phyloP scores from a whole-genome alignment of 192 early-diverging fungal genomes.

The Linnemannia exigua region DNA sequence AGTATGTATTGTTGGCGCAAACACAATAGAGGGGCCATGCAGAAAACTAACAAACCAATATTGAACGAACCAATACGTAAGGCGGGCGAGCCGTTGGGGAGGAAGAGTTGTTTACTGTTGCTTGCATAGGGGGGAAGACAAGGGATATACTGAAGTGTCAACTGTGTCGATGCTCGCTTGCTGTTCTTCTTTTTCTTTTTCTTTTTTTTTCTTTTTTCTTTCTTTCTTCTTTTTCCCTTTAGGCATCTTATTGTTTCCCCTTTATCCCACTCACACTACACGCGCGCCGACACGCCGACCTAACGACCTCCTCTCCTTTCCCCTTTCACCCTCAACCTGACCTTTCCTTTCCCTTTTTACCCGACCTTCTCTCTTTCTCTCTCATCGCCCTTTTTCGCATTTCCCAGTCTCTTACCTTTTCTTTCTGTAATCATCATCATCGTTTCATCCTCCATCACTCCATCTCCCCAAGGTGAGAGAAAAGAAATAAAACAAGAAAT shows the following conservation, averaged over 20 bases:
- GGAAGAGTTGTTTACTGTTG: neutral
- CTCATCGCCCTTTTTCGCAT: constrained; percentile 5
- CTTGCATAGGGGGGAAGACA: neutral
- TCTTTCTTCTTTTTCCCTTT: constrained; percentile 23
- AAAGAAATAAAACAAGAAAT: neutral
- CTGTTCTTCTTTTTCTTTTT: constrained; percentile 4
- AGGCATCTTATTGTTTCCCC: constrained; percentile 21
- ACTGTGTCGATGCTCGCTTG: neutral
- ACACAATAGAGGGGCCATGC: neutral
- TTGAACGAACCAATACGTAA: neutral
- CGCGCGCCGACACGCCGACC: neutral
- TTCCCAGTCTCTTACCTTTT: neutral
- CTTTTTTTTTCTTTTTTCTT: constrained; percentile 11
- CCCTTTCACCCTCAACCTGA: neutral
- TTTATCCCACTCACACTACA: neutral
- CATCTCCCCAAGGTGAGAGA: neutral
- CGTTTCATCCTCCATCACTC: neutral
- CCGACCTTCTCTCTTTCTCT: neutral
- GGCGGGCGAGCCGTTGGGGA: neutral
- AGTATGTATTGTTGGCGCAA: constrained; percentile 9
- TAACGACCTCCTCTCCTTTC: constrained; percentile 17
- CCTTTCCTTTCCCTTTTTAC: constrained; percentile 17
- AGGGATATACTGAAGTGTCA: too few relatives aligned
- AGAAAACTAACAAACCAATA: neutral
- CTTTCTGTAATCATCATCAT: too few relatives aligned